Conservation (phyloP, 2,329 filamentous ascomycete genomes). For the Claviceps pazoutovae region DNA sequence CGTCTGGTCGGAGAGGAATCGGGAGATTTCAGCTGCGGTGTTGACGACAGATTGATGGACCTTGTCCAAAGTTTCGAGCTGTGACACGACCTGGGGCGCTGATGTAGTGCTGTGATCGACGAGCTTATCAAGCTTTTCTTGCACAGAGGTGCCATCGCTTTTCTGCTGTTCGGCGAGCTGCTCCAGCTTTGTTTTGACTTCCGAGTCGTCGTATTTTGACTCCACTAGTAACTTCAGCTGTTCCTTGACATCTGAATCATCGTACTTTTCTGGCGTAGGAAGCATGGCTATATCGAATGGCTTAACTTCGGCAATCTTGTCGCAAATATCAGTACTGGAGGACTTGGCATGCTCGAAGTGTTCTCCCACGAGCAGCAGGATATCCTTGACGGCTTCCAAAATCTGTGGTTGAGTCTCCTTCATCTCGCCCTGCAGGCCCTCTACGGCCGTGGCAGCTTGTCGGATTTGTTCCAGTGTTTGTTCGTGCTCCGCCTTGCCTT, state of each 20-base stretch:
- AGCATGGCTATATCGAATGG: constrained; percentile 45
- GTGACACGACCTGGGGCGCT: constrained; percentile 50
- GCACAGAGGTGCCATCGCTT: constrained; percentile 17
- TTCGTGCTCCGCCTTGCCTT: constrained; percentile 66
- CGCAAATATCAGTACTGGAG: constrained; percentile 39
- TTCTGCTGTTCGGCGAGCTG: constrained; percentile 19
- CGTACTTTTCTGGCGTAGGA: constrained; percentile 40
- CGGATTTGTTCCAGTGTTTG: constrained; percentile 70
- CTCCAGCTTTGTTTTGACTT: constrained; percentile 36
- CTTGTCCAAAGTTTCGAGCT: constrained; percentile 71
- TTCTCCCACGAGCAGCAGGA: constrained; percentile 68
- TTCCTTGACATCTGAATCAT: constrained; percentile 19
- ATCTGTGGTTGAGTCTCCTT: constrained; percentile 80
- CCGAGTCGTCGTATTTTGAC: constrained; percentile 41
- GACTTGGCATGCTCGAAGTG: constrained; percentile 81
- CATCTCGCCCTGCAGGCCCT: constrained; percentile 64
- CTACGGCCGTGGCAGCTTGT: constrained; percentile 58
- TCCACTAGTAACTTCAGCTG: constrained; percentile 20
- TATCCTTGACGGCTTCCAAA: constrained; percentile 70
- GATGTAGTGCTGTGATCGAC: constrained; percentile 52
- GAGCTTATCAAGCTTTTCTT: constrained; percentile 30
- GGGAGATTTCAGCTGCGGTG: constrained; percentile 71
- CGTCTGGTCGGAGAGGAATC: constrained; percentile 66
- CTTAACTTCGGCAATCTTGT: constrained; percentile 48
- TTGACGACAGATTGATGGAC: constrained; percentile 78